Evolutionary conservation across 2,329 filamentous ascomycete genomes (phyloP).

Genomic region (Cladosporium sp.): DNA sequence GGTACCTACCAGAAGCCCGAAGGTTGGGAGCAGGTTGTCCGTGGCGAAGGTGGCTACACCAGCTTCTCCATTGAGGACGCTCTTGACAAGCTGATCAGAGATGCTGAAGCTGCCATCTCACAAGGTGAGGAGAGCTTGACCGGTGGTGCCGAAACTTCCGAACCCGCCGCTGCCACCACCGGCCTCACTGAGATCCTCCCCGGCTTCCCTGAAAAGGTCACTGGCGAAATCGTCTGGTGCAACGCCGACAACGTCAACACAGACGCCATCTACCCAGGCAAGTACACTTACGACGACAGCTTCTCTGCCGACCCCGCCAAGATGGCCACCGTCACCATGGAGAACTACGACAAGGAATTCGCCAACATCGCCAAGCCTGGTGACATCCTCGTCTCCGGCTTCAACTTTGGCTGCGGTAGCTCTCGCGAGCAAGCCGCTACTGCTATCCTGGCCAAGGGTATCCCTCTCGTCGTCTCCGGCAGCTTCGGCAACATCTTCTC

Average conservation of each 20-base stretch:
- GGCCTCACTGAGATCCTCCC: conserved; percentile 66
- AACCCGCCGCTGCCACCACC: conserved; percentile 31
- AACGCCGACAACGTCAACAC: conserved; percentile 87
- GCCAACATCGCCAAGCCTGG: conserved; percentile 57
- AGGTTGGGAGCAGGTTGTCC: conserved; percentile 61
- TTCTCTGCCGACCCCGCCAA: conserved; percentile 66
- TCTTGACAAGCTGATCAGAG: conserved; percentile 64
- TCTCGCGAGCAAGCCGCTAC: conserved; percentile 86
- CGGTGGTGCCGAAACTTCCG: conserved; percentile 21
- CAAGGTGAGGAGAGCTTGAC: conserved; percentile 47
- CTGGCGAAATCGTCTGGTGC: conserved; percentile 83
- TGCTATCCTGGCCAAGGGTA: conserved; percentile 73
- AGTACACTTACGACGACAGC: conserved; percentile 88
- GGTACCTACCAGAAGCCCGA: conserved; percentile 73
- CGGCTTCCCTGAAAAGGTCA: conserved; percentile 78
- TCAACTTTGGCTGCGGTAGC: conserved; percentile 82
- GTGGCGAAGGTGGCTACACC: conserved; percentile 68
- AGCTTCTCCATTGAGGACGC: conserved; percentile 62
- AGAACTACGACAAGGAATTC: conserved; percentile 83
- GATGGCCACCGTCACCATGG: conserved; percentile 90
- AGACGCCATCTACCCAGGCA: conserved; percentile 86
- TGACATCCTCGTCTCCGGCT: conserved; percentile 81
- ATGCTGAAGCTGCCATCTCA: conserved; percentile 62
- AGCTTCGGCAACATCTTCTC: conserved; percentile 83
- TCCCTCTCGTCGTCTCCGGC: conserved; percentile 73